These are phyloP conservation scores for Fusarium fracticaudum DNA, from an alignment of 2,329 filamentous ascomycete species.

Conservation along the genomic window DNA sequence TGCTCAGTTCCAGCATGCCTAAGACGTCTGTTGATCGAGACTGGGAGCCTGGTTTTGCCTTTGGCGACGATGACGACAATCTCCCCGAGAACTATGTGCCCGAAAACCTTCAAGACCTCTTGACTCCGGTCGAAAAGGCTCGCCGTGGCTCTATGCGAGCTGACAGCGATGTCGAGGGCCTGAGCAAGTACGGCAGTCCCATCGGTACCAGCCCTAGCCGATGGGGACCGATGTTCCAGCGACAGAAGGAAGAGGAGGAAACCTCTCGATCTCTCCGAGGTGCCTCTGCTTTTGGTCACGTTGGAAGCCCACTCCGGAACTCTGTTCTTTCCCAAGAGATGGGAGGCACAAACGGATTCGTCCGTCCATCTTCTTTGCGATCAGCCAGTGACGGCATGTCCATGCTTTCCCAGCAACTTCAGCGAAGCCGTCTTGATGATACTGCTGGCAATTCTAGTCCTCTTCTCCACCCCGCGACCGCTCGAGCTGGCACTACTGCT, in stretches of 20 bases:
- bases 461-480: constrained; percentile 60
- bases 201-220: constrained; percentile 67
- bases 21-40: constrained; percentile 71
- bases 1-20: constrained; percentile 75
- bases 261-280: constrained; percentile 49
- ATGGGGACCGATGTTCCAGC: constrained; percentile 69
- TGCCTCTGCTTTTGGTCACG: constrained; percentile 70
- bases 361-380: constrained; percentile 52
- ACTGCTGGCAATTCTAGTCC: constrained; percentile 56
- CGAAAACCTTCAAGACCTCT: constrained; percentile 71
- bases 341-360: constrained; percentile 52
- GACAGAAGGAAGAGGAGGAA: constrained; percentile 68
- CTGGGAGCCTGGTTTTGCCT: constrained; percentile 76
- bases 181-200: constrained; percentile 70
- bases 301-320: constrained; percentile 72
- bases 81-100: constrained; percentile 72
- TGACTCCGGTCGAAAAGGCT: constrained; percentile 74
- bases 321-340: constrained; percentile 68
- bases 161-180: constrained; percentile 63
- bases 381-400: constrained; percentile 64
- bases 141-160: constrained; percentile 68
- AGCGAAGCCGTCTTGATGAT: constrained; percentile 65
- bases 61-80: constrained; percentile 77
- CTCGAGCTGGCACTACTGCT: constrained; percentile 50
- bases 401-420: constrained; percentile 69